Evolutionary conservation across 2,329 filamentous ascomycete genomes (phyloP).

Genomic region (Cercospora brassicicola): DNA sequence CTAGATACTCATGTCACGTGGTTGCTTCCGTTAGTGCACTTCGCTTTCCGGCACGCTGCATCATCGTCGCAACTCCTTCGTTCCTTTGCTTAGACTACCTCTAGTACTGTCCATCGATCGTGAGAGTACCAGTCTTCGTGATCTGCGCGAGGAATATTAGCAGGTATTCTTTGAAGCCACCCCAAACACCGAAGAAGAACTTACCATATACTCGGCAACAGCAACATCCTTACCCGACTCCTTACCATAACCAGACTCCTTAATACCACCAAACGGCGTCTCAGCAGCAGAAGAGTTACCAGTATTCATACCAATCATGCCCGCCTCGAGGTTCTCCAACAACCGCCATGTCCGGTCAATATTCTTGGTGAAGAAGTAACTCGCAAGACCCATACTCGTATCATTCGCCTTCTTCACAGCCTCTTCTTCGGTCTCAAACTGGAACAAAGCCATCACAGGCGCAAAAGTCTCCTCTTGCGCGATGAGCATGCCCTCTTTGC

Average conservation of each 20-base stretch:
- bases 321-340: slow-evolving; percentile 66
- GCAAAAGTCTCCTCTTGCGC: slow-evolving; percentile 64
- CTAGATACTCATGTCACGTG: background rate
- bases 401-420: slow-evolving; percentile 61
- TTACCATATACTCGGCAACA: slow-evolving; percentile 56
- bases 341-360: slow-evolving; percentile 65
- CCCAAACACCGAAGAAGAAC: background rate
- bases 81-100: background rate
- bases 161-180: background rate
- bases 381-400: slow-evolving; percentile 64
- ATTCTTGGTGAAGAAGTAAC: slow-evolving; percentile 69
- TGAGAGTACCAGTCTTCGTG: slow-evolving; percentile 66
- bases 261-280: slow-evolving; percentile 67
- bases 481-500: slow-evolving; percentile 59
- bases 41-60: background rate
- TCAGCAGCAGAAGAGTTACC: slow-evolving; percentile 66
- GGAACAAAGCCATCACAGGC: slow-evolving; percentile 63
- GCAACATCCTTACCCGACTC: slow-evolving; percentile 67
- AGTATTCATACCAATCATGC: slow-evolving; percentile 61
- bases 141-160: slow-evolving; percentile 37
- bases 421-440: slow-evolving; percentile 66
- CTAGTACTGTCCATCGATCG: slow-evolving; percentile 58
- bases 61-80: background rate
- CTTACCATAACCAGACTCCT: slow-evolving; percentile 68
- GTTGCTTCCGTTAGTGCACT: background rate